Percentiles rank a stretch among this genome's conserved stretches.
Evolutionary conservation across 1,284 basidiomycete species (phyloP).

Genomic region (Ustilago trichophora): DNA sequence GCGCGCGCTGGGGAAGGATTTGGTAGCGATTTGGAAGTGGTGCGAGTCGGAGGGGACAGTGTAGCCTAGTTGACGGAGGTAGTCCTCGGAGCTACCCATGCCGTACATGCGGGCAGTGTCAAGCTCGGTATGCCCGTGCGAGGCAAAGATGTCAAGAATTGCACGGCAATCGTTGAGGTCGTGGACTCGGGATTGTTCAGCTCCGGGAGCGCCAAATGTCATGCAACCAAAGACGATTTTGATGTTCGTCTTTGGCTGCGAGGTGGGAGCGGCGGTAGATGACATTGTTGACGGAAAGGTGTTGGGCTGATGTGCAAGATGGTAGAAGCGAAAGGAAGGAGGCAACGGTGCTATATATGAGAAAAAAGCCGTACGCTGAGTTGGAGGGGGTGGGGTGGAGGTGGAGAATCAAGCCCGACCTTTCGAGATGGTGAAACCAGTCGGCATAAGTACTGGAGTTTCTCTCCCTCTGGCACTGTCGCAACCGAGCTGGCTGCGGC

Average conservation of each 20-base stretch:
- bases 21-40: constrained; percentile 53
- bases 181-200: constrained; percentile 71
- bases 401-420: too few species aligned
- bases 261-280: not conserved
- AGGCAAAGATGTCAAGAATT: constrained; percentile 73
- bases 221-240: constrained; percentile 68
- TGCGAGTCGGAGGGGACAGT: constrained; percentile 14
- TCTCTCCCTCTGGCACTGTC: too few species aligned
- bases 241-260: constrained; percentile 73
- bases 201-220: constrained; percentile 68
- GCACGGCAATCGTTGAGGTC: constrained; percentile 71
- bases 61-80: constrained; percentile 36
- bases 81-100: constrained; percentile 38
- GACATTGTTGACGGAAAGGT: constrained; percentile 2
- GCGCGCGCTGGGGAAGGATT: constrained; percentile 65
- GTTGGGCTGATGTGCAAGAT: not conserved
- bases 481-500: too few species aligned
- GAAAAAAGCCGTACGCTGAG: too few species aligned
- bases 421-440: too few species aligned
- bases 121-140: constrained; percentile 72
- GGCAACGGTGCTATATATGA: too few species aligned
- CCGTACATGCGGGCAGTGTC: constrained; percentile 72
- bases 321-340: not conserved
- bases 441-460: too few species aligned
- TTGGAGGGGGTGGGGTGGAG: too few species aligned